Percentiles rank a stretch among this genome's conserved stretches.
Conservation (phyloP, 768 basidiomycete species). For the Rhodotorula paludigena region DNA sequence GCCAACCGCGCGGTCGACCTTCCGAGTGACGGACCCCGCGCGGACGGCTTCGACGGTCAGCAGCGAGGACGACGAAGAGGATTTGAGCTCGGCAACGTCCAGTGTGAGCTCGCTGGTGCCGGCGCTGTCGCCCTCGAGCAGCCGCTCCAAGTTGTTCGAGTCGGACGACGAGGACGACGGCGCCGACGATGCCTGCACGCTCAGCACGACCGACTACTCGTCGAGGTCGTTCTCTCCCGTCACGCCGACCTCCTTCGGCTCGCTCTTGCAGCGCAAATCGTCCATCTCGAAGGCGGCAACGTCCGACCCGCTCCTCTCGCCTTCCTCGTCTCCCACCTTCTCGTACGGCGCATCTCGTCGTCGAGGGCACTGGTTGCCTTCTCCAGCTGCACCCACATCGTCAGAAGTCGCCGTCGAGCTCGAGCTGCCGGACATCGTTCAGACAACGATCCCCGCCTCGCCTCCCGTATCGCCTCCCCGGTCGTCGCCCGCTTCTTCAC, state of each 20-base stretch:
- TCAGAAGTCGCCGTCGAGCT: neutral
- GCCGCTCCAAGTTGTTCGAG: neutral
- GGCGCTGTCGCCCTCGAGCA: neutral
- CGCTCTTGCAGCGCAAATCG: neutral
- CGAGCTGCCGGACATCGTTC: conserved; percentile 5
- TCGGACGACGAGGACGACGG: conserved; percentile 14
- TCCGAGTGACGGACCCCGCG: too few species aligned
- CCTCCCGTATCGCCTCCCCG: neutral
- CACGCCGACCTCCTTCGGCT: neutral
- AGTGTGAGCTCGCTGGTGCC: neutral
- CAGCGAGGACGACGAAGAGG: neutral
- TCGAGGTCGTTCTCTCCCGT: neutral
- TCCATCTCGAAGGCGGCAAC: conserved; percentile 3
- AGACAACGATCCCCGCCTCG: neutral
- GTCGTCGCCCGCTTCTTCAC: neutral
- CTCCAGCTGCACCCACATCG: conserved; percentile 1
- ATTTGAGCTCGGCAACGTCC: neutral
- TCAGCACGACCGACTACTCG: too few species aligned
- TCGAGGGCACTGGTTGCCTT: conserved; percentile 13
- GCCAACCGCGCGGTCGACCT: too few species aligned
- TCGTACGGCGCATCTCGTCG: neutral
- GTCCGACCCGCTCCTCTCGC: conserved; percentile 29
- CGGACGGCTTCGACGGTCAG: too few species aligned
- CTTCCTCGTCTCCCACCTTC: conserved; percentile 1
- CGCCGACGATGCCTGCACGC: too few species aligned